A percentile compares a stretch with the other conserved stretches of the same genome.
phyloP scores from a whole-genome alignment of 2,329 filamentous ascomycete genomes.

The Nigrospora osmanthi region DNA sequence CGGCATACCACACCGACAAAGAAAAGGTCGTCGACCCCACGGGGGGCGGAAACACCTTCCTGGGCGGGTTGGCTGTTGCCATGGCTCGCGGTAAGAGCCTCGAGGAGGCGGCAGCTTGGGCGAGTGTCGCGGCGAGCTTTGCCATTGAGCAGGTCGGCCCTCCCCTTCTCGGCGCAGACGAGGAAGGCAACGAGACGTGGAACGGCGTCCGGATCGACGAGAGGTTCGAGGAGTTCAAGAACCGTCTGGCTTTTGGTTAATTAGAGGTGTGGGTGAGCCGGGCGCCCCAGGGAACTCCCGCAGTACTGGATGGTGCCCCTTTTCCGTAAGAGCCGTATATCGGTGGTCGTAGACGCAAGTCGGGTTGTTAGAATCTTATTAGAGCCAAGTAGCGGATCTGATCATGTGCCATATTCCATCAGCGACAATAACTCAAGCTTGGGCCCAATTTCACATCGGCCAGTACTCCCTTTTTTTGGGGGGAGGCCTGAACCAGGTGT shows the following conservation, averaged over 20 bases:
- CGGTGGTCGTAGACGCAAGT: too few species aligned
- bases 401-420: too few species aligned
- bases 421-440: too few species aligned
- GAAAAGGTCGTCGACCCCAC: constrained; percentile 79
- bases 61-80: constrained; percentile 53
- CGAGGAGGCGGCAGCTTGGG: constrained; percentile 70
- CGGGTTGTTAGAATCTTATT: too few species aligned
- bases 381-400: too few species aligned
- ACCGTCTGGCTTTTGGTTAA: neutral
- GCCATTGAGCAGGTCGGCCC: constrained; percentile 92
- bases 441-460: too few species aligned
- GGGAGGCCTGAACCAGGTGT: too few species aligned
- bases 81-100: constrained; percentile 52
- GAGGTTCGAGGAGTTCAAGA: constrained; percentile 42
- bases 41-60: constrained; percentile 86
- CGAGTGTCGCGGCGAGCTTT: constrained; percentile 78
- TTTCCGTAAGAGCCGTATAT: too few species aligned
- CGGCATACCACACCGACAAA: constrained; percentile 56
- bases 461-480: too few species aligned
- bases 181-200: constrained; percentile 49
- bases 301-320: too few species aligned
- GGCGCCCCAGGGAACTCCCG: too few species aligned
- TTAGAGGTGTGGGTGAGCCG: neutral
- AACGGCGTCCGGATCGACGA: constrained; percentile 48
- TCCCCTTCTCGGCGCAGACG: constrained; percentile 44